These are phyloP conservation scores for Salix caprea DNA, from an alignment of 345 rosid genomes.

Conservation along the genomic window DNA sequence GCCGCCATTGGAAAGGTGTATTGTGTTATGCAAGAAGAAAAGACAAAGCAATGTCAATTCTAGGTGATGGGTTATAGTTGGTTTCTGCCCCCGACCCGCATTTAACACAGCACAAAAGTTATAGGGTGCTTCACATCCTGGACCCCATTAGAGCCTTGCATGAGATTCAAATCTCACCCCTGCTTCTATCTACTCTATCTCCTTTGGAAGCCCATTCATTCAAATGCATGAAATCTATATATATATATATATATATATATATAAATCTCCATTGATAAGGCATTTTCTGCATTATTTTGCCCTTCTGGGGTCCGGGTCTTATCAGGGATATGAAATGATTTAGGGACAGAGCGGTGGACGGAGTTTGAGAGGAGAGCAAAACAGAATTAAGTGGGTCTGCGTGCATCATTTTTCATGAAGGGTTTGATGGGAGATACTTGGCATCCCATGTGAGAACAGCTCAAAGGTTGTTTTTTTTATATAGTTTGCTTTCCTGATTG, in stretches of 20 bases:
- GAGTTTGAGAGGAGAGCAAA: neutral
- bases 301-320: neutral
- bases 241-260: neutral
- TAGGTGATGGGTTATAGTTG: neutral
- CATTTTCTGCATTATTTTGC: neutral
- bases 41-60: neutral
- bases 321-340: neutral
- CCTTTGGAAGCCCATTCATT: neutral
- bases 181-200: neutral
- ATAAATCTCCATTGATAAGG: neutral
- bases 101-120: neutral
- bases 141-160: neutral
- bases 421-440: neutral
- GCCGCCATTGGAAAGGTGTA: neutral
- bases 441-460: constrained; percentile 4
- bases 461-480: neutral
- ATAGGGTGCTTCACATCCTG: neutral
- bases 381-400: neutral
- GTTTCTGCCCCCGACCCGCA: neutral
- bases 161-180: neutral
- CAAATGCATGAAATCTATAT: neutral
- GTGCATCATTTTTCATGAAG: neutral
- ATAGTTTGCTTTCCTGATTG: neutral
- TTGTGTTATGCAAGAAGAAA: neutral
- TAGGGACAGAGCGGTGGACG: neutral